Evolutionary conservation across 768 basidiomycete species (phyloP).

Genomic region (Tulasnella sp.): DNA sequence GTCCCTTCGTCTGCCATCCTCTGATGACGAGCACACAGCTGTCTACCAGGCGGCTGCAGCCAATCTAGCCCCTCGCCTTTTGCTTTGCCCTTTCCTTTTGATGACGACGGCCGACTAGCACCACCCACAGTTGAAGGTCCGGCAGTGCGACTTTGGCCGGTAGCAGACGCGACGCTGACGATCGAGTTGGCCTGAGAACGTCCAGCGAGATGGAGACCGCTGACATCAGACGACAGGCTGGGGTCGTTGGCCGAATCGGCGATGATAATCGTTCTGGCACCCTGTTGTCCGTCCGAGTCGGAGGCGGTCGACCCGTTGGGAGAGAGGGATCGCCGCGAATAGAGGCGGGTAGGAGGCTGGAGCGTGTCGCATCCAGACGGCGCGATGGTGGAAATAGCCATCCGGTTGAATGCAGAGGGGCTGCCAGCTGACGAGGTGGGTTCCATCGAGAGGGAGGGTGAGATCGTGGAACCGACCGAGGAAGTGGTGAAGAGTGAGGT

Average conservation of each 20-base stretch:
- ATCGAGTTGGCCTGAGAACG: not conserved
- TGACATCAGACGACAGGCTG: not conserved
- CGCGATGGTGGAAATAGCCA: not conserved
- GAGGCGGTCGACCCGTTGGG: not conserved
- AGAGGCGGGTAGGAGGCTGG: not conserved
- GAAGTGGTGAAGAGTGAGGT: not conserved
- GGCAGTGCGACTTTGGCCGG: not conserved
- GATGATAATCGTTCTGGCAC: not conserved
- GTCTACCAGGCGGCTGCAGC: conserved; percentile 41
- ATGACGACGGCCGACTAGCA: not conserved
- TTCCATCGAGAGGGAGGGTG: too few species aligned
- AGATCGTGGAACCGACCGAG: not conserved
- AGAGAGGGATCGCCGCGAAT: not conserved
- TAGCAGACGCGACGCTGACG: not conserved
- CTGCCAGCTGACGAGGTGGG: not conserved
- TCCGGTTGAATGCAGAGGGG: not conserved
- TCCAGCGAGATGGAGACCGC: not conserved
- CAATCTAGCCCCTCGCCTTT: not conserved
- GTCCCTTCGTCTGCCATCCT: conserved; percentile 95
- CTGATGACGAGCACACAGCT: conserved; percentile 86
- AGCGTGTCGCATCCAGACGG: not conserved
- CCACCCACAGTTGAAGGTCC: not conserved
- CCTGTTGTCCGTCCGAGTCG: not conserved
- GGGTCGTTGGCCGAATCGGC: not conserved
- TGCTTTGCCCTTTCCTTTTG: not conserved